phyloP scores from a whole-genome alignment of 2,329 filamentous ascomycete genomes.

The Didymellaceae sp. region DNA sequence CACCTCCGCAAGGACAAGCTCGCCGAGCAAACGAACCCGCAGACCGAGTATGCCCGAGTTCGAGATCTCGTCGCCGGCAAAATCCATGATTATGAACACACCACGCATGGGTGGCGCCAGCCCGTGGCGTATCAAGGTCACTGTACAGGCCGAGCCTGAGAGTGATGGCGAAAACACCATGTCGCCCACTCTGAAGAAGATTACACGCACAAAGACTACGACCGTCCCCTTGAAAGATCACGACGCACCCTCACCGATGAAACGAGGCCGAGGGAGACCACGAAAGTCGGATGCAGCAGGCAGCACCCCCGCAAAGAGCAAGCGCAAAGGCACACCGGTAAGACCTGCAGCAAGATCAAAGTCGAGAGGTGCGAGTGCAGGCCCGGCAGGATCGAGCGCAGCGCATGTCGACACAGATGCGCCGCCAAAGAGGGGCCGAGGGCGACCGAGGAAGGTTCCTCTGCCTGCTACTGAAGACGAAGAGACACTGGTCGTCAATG shows the following conservation, averaged over 20 bases:
- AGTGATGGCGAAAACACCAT: slow-evolving; percentile 41
- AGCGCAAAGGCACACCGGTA: slow-evolving; percentile 43
- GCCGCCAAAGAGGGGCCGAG: slow-evolving; percentile 39
- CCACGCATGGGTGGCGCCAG: slow-evolving; percentile 48
- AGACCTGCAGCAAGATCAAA: slow-evolving; percentile 35
- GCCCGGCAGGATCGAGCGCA: slow-evolving; percentile 25
- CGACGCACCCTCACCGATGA: slow-evolving; percentile 46
- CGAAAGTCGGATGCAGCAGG: slow-evolving; percentile 42
- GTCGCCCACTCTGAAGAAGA: slow-evolving; percentile 39
- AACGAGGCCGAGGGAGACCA: slow-evolving; percentile 45
- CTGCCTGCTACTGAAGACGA: slow-evolving; percentile 30
- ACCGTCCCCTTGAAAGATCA: slow-evolving; percentile 52
- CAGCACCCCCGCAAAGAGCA: slow-evolving; percentile 34
- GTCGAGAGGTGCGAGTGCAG: slow-evolving; percentile 27
- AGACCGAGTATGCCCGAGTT: slow-evolving; percentile 26
- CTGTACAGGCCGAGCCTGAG: slow-evolving; percentile 55
- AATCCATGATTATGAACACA: slow-evolving; percentile 55
- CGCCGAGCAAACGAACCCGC: slow-evolving; percentile 40
- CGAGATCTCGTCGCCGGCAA: slow-evolving; percentile 48
- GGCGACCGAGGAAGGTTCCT: slow-evolving; percentile 43
- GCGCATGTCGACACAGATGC: slow-evolving; percentile 35
- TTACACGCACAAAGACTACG: slow-evolving; percentile 45
- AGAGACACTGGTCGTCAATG: slow-evolving; percentile 17
- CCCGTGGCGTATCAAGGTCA: slow-evolving; percentile 59
- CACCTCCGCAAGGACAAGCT: slow-evolving; percentile 36